A percentile compares a stretch with the other conserved stretches of the same genome.
phyloP scores from a whole-genome alignment of 2,329 filamentous ascomycete species.

The Ophiostoma himal-ulmi region DNA sequence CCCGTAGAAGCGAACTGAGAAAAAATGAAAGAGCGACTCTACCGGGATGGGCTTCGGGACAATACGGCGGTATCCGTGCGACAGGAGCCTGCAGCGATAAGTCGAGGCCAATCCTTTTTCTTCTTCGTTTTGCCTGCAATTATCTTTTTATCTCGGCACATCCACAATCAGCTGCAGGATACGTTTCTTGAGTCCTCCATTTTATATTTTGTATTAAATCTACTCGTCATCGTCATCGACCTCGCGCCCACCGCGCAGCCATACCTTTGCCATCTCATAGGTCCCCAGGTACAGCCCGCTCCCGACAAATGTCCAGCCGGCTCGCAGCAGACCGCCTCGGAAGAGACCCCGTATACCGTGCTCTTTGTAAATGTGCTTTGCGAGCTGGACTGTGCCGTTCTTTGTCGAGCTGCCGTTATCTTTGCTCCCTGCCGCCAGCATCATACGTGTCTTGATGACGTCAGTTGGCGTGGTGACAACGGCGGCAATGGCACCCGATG shows the following conservation, averaged over 20 bases:
- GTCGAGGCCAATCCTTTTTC: not conserved
- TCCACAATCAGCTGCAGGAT: too few relatives aligned
- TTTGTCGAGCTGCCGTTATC: conserved; percentile 18
- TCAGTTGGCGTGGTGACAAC: conserved; percentile 84
- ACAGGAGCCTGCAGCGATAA: not conserved
- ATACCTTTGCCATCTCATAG: conserved; percentile 73
- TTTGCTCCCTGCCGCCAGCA: conserved; percentile 56
- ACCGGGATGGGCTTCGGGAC: not conserved
- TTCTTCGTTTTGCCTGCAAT: not conserved
- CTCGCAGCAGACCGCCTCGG: conserved; percentile 66
- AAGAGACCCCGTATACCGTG: conserved; percentile 70
- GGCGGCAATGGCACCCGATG: conserved; percentile 68
- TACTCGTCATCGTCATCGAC: conserved; percentile 26
- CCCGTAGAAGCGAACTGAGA: not conserved
- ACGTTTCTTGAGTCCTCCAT: too few relatives aligned
- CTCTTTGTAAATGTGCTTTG: conserved; percentile 58
- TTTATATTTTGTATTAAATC: not conserved
- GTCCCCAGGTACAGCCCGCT: conserved; percentile 79
- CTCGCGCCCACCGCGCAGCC: conserved; percentile 45
- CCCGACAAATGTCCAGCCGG: conserved; percentile 74
- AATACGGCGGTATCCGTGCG: conserved; percentile 1
- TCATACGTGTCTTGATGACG: conserved; percentile 84
- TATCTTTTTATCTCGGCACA: too few relatives aligned
- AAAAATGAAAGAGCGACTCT: not conserved
- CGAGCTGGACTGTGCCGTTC: conserved; percentile 51